Conservation (phyloP, 805 yeast species). For the Blastobotrys terrestris region DNA sequence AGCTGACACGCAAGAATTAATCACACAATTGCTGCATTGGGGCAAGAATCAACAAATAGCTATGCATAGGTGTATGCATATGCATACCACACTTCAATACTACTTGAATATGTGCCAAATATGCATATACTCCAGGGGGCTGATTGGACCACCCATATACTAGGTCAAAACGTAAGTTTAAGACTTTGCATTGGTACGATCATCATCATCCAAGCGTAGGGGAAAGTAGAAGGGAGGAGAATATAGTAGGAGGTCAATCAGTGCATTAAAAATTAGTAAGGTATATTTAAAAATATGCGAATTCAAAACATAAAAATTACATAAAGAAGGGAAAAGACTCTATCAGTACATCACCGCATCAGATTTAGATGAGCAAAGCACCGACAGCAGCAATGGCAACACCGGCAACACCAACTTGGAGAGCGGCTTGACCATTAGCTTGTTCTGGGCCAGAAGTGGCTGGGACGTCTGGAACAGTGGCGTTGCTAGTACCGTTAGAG, state of each 20-base stretch:
- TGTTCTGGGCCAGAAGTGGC: slow-evolving; percentile 1
- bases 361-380: slow-evolving; percentile 15
- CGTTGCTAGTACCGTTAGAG: slow-evolving; percentile 3
- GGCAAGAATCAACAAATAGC: no score
- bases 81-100: no score
- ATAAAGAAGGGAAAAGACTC: neutral
- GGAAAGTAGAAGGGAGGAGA: no score
- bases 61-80: no score
- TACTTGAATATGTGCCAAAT: no score
- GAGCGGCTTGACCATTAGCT: slow-evolving; percentile 8
- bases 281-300: neutral
- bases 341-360: neutral
- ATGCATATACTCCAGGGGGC: no score
- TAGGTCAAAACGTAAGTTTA: neutral
- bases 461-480: slow-evolving; percentile 4
- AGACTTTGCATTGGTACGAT: neutral
- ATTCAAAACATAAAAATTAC: slow-evolving; percentile 1
- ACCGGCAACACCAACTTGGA: slow-evolving; percentile 14
- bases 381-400: slow-evolving; percentile 17
- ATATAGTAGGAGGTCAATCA: no score
- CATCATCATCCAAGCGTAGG: no score
- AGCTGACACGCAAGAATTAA: no score
- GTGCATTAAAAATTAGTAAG: slow-evolving; percentile 1
- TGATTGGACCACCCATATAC: no score
- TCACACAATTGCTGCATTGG: no score